Evolutionary conservation across 345 rosid species (phyloP).

Genomic region (Acer saccharum): DNA sequence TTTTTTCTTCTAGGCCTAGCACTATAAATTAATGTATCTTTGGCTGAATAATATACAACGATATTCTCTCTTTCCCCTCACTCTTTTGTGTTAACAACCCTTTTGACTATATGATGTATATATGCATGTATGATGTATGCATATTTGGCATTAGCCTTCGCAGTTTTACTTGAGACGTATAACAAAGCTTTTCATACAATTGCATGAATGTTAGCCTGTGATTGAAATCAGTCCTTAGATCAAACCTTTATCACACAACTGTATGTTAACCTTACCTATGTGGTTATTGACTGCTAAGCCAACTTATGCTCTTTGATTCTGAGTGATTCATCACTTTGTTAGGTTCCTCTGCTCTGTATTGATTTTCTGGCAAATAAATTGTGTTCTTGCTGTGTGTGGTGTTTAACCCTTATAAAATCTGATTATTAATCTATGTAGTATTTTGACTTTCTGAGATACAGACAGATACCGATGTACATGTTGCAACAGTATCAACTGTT

Average conservation of each 20-base stretch:
- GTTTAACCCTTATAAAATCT: neutral
- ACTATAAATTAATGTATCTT: no score
- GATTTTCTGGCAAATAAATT: neutral
- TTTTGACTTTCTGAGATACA: constrained; percentile 34
- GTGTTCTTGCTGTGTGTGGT: neutral
- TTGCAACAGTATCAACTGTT: constrained; percentile 46
- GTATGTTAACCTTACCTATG: neutral
- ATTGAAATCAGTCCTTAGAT: neutral
- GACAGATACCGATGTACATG: constrained; percentile 37
- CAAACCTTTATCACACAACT: neutral
- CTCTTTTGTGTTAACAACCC: neutral
- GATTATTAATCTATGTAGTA: neutral
- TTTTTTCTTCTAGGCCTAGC: no score
- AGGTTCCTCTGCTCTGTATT: neutral
- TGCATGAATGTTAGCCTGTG: neutral
- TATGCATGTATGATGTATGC: neutral
- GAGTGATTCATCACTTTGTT: neutral
- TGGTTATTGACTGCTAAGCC: neutral
- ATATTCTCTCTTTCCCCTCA: no score
- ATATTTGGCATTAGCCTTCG: neutral
- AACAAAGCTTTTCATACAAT: neutral
- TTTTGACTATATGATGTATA: neutral
- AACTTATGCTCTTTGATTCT: neutral
- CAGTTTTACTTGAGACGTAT: neutral
- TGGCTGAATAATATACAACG: no score